Percentiles rank a stretch among this genome's conserved stretches.
Conservation (phyloP, 257 asterid species). For the Apocynum venetum region DNA sequence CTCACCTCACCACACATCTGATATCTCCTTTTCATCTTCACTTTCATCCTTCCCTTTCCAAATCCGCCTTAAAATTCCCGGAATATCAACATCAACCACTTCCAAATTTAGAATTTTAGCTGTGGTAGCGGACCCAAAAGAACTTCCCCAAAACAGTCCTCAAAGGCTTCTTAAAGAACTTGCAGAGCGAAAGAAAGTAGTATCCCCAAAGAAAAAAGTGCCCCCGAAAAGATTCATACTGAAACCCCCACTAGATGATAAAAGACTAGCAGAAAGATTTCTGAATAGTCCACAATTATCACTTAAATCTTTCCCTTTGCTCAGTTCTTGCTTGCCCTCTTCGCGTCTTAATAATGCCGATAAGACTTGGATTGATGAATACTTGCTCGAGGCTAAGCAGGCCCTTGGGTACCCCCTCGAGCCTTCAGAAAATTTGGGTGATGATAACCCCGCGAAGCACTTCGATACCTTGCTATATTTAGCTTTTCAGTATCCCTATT, state of each 20-base stretch:
- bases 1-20: constrained; percentile 27
- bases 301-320: constrained; percentile 68
- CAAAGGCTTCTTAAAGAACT: constrained; percentile 85
- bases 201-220: constrained; percentile 61
- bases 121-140: constrained; percentile 71
- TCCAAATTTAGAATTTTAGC: constrained; percentile 39
- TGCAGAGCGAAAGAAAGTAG: constrained; percentile 63
- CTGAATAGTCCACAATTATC: constrained; percentile 93
- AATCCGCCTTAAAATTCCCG: constrained; percentile 47
- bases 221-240: constrained; percentile 83
- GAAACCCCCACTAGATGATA: constrained; percentile 84
- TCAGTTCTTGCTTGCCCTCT: constrained; percentile 92
- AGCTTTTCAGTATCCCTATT: constrained; percentile 89
- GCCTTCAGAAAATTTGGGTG: constrained; percentile 68
- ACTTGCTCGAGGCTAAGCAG: constrained; percentile 81
- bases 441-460: constrained; percentile 90
- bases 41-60: constrained; percentile 54
- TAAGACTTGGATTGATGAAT: constrained; percentile 87
- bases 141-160: constrained; percentile 91
- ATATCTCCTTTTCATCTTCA: constrained; percentile 71
- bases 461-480: constrained; percentile 79
- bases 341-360: constrained; percentile 74
- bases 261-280: constrained; percentile 67
- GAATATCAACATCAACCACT: constrained; percentile 11
- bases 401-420: constrained; percentile 90